Evolutionary conservation across 1,284 basidiomycete species (phyloP), one percentile per base, ranked within the genome.

Genomic region (Sparassis latifolia): DNA sequence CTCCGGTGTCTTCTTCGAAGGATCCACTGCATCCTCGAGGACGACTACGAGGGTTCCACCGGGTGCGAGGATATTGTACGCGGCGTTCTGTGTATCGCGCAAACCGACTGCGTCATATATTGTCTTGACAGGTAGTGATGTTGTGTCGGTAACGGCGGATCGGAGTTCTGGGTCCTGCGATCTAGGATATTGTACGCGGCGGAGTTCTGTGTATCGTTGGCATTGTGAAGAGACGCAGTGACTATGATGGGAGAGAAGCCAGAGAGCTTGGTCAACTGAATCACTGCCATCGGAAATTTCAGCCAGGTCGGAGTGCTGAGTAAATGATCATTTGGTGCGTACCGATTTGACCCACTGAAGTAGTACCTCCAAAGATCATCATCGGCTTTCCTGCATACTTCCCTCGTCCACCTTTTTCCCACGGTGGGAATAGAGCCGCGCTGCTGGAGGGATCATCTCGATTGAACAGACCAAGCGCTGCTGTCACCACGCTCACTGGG

Each of bases 181-280:
- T 68, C 64, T 56, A 72, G 58, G 39, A 67, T 59, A 33, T 68
- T 68, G 7, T 66, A 67, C 3, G 71, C 73, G 5, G 72, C 72
- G 38, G 68, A 58, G 0, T 58, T 56, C 50, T 65, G 66, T 55
- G 69, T 57, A 42, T 62, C 60, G 3, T 48, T 62, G 12, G 56
- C 57, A 56, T 72, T 68, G 45, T 61, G 59, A 5, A 58, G 53
- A 3, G 70, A 71, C 2, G 68, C 63, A 5, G 70, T 71, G 5
- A 66, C 58, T 55, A 71, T 62, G 52, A 70, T 66, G 2, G 62
- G 65, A 30, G 52, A 50, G 61, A 69, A 69, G 2, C 69, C 69
- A 1, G 64, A 61, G 12, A 69, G 55, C 52, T 62, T 66, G 5
- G 66, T 62, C 20, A 71, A 53, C 50, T 72, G 71, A 31, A 72